These are phyloP conservation scores for Colletotrichum lentis DNA, from an alignment of 2,329 filamentous ascomycete species.

Conservation along the genomic window DNA sequence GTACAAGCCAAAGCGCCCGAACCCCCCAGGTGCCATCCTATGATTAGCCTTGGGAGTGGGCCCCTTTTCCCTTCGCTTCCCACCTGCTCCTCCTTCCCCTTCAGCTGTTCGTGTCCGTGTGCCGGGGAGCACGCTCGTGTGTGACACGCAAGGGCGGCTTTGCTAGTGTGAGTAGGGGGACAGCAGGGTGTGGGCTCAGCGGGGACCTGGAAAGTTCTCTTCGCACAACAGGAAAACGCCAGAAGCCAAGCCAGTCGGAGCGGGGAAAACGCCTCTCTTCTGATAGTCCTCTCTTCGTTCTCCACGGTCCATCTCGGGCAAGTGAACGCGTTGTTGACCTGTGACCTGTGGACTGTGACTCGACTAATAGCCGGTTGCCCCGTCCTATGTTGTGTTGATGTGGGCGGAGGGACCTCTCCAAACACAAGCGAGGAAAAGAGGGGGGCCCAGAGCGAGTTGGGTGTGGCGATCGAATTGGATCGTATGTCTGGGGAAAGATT, in stretches of 20 bases:
- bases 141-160: conserved; percentile 22
- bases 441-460: conserved; percentile 15
- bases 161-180: conserved; percentile 2
- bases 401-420: conserved; percentile 19
- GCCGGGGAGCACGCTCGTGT: conserved; percentile 16
- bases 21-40: conserved; percentile 34
- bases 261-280: neutral
- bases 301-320: neutral
- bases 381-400: conserved; percentile 15
- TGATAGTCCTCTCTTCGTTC: neutral
- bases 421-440: conserved; percentile 31
- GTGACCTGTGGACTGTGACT: conserved; percentile 15
- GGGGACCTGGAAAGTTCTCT: conserved; percentile 16
- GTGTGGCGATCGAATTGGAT: conserved; percentile 35
- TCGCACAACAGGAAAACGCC: neutral
- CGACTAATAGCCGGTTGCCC: conserved; percentile 28
- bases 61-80: conserved; percentile 6
- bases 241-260: conserved; percentile 12
- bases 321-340: neutral
- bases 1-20: conserved; percentile 27
- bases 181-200: conserved; percentile 19
- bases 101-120: conserved; percentile 22
- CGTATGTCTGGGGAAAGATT: conserved; percentile 35
- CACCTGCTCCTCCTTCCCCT: neutral
- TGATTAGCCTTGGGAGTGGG: conserved; percentile 31